Evolutionary conservation across 2,329 filamentous ascomycete genomes (phyloP).

Genomic region (Neurospora crassa): DNA sequence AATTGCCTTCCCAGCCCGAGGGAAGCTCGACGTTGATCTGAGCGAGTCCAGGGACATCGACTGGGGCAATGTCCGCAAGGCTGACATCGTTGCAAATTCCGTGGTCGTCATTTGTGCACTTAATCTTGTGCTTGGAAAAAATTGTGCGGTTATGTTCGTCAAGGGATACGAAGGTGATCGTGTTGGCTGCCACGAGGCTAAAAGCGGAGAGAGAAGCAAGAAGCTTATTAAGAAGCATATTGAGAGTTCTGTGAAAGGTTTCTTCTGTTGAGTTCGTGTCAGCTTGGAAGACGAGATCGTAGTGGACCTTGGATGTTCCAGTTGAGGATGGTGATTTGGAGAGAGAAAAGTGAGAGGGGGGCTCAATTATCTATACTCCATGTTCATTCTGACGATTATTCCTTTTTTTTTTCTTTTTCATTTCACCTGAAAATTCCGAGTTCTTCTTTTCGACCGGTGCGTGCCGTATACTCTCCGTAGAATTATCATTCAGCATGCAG

Average conservation of each 20-base stretch:
- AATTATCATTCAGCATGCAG: neutral
- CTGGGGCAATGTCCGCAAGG: slow-evolving; percentile 22
- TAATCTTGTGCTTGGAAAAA: slow-evolving; percentile 29
- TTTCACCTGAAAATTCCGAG: neutral
- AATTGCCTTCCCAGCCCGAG: slow-evolving; percentile 23
- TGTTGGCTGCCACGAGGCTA: slow-evolving; percentile 29
- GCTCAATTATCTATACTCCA: neutral
- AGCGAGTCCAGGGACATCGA: slow-evolving; percentile 30
- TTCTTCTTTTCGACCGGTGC: neutral
- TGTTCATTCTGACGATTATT: neutral
- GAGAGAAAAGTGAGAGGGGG: neutral
- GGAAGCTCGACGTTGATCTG: slow-evolving; percentile 29
- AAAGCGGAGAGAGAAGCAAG: neutral
- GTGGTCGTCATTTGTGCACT: fast-evolving
- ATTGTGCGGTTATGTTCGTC: slow-evolving; percentile 41
- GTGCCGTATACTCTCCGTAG: neutral
- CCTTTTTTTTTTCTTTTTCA: neutral
- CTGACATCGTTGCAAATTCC: slow-evolving; percentile 25
- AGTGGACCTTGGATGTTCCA: neutral
- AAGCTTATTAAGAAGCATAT: neutral
- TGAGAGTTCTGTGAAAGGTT: neutral
- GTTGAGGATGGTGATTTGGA: neutral
- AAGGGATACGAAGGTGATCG: slow-evolving; percentile 49
- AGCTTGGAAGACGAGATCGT: neutral
- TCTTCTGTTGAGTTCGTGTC: neutral